Evolutionary conservation across 202 grass and related monocot species (phyloP).

Genomic region (Elaeis oleifera): DNA sequence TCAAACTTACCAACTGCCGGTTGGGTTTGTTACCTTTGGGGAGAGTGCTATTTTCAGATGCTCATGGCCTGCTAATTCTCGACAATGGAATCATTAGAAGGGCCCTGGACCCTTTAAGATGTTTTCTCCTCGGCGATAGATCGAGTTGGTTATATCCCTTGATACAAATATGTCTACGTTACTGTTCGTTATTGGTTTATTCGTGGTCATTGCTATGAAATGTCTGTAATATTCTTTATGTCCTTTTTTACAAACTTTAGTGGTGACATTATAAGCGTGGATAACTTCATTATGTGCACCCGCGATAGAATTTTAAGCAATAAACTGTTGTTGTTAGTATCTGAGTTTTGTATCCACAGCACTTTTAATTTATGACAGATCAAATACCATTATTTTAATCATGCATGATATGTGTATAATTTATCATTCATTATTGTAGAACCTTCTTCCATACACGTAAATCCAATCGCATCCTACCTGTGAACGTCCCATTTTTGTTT

Average conservation of each 20-base stretch:
- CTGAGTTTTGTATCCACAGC: too few species aligned
- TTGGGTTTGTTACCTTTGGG: neutral
- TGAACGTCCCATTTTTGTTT: too few species aligned
- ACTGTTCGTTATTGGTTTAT: neutral
- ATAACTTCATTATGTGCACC: too few species aligned
- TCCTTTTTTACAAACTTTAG: neutral
- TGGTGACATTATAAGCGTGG: too few species aligned
- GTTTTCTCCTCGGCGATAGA: neutral
- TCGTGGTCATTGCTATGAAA: neutral
- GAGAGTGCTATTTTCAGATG: neutral
- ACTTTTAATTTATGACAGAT: too few species aligned
- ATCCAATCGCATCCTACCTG: too few species aligned
- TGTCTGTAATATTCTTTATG: constrained; percentile 8
- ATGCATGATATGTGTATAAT: too few species aligned
- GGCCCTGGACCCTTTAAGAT: neutral
- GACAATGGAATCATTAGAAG: neutral
- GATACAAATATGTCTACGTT: neutral
- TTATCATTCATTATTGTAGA: too few species aligned
- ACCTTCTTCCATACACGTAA: too few species aligned
- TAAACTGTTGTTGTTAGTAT: too few species aligned
- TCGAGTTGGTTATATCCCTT: neutral
- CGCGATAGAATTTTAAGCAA: too few species aligned
- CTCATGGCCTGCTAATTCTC: neutral
- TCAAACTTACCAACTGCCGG: neutral
- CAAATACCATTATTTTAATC: too few species aligned